Conservation (phyloP, 108 stramenopile species). For the Discostella stelligeroides region DNA sequence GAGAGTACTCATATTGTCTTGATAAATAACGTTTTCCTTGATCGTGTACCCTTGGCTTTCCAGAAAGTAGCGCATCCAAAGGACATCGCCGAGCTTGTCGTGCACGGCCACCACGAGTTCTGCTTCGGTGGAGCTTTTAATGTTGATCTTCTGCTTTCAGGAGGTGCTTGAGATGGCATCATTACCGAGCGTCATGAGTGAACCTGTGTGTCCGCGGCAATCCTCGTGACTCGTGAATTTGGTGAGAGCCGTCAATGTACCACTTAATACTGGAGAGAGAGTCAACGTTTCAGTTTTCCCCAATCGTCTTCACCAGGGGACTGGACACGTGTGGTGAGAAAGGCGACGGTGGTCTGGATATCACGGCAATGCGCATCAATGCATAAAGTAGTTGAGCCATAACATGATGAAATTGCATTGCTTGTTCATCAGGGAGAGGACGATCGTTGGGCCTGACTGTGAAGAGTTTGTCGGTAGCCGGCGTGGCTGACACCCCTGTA, state of each 20-base stretch:
- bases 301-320: too few relatives aligned
- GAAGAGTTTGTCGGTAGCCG: constrained; percentile 4
- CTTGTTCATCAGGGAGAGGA: neutral
- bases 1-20: too few relatives aligned
- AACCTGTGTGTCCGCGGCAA: constrained; percentile 52
- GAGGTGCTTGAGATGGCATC: too few relatives aligned
- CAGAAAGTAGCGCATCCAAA: too few relatives aligned
- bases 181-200: too few relatives aligned
- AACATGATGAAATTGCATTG: constrained; percentile 3
- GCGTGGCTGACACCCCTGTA: neutral
- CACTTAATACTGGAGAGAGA: constrained; percentile 22
- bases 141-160: too few relatives aligned
- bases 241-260: constrained; percentile 39
- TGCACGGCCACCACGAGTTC: too few relatives aligned
- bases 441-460: neutral
- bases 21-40: too few relatives aligned
- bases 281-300: constrained; percentile 12
- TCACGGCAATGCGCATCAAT: constrained; percentile 2
- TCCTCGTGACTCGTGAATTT: constrained; percentile 48
- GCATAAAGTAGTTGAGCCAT: constrained; percentile 10
- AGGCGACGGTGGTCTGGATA: constrained; percentile 32
- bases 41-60: too few relatives aligned
- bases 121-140: too few relatives aligned
- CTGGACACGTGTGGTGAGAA: constrained; percentile 26
- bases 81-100: too few relatives aligned